phyloP scores from a whole-genome alignment of 2,329 filamentous ascomycete genomes.

The Colletotrichum ledebouriae region DNA sequence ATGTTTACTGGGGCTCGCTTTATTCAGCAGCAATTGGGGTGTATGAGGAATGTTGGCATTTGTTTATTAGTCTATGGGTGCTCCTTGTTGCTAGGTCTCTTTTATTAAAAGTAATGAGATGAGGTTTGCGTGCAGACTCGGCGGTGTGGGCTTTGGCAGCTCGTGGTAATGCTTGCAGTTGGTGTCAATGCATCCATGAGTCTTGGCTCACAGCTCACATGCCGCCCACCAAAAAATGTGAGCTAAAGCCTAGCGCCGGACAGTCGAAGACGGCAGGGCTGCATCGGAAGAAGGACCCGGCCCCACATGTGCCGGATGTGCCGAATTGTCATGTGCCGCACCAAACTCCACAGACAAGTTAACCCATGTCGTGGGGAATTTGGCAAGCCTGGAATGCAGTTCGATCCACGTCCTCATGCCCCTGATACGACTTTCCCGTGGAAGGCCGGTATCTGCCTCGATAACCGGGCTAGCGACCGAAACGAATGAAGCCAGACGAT shows the following conservation, averaged over 20 bases:
- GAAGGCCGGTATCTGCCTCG: neutral
- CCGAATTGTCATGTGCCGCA: neutral
- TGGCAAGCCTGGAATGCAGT: neutral
- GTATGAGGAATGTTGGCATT: neutral
- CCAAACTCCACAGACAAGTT: neutral
- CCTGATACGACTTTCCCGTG: neutral
- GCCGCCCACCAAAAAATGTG: slow-evolving; percentile 2
- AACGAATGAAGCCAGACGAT: neutral
- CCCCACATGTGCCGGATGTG: slow-evolving; percentile 1
- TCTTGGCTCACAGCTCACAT: slow-evolving; percentile 2
- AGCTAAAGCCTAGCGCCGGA: neutral
- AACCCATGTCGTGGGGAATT: slow-evolving; percentile 3
- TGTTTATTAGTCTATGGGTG: slow-evolving; percentile 1
- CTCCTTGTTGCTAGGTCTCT: neutral
- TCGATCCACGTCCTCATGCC: neutral
- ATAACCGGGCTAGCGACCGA: neutral
- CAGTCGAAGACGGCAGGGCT: neutral
- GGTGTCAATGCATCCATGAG: neutral
- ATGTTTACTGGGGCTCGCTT: neutral
- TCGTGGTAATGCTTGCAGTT: slow-evolving; percentile 2
- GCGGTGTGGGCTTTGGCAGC: neutral
- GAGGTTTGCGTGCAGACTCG: neutral
- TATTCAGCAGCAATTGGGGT: neutral
- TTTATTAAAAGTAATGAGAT: slow-evolving; percentile 6
- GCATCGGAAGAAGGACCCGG: neutral